Evolutionary conservation across 2,329 filamentous ascomycete species (phyloP).

Genomic region (Cercospora canescens): DNA sequence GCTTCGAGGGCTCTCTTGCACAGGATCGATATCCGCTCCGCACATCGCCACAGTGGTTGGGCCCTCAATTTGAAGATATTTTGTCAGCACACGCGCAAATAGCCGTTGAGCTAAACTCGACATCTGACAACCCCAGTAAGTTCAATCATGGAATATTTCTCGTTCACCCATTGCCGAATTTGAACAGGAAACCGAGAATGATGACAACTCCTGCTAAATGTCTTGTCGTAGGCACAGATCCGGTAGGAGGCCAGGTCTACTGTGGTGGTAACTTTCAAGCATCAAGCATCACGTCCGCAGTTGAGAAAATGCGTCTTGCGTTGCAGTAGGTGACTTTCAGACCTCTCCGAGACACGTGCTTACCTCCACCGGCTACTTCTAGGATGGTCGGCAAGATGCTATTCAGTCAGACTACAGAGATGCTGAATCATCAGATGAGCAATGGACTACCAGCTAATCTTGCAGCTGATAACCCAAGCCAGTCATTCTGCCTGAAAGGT

Average conservation of each 20-base stretch:
- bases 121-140: conserved; percentile 60
- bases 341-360: neutral
- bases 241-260: conserved; percentile 44
- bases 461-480: conserved; percentile 55
- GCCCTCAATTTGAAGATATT: conserved; percentile 65
- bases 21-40: conserved; percentile 66
- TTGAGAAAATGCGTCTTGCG: conserved; percentile 39
- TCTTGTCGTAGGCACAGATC: conserved; percentile 50
- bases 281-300: conserved; percentile 57
- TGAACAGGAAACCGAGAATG: neutral
- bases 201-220: neutral
- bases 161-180: neutral
- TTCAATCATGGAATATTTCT: neutral
- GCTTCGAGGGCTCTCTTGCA: conserved; percentile 48
- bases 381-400: conserved; percentile 60
- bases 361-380: neutral
- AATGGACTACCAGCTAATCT: conserved; percentile 65
- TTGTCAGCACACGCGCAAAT: conserved; percentile 59
- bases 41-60: conserved; percentile 68
- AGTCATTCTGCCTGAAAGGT: conserved; percentile 61
- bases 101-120: conserved; percentile 63
- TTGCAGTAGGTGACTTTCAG: conserved; percentile 39
- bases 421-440: conserved; percentile 62
- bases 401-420: conserved; percentile 62
- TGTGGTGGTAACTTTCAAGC: conserved; percentile 72